Base-by-base conservation (phyloP, 495 filamentous ascomycete species). In the Gamarada debralockiae region DNA sequence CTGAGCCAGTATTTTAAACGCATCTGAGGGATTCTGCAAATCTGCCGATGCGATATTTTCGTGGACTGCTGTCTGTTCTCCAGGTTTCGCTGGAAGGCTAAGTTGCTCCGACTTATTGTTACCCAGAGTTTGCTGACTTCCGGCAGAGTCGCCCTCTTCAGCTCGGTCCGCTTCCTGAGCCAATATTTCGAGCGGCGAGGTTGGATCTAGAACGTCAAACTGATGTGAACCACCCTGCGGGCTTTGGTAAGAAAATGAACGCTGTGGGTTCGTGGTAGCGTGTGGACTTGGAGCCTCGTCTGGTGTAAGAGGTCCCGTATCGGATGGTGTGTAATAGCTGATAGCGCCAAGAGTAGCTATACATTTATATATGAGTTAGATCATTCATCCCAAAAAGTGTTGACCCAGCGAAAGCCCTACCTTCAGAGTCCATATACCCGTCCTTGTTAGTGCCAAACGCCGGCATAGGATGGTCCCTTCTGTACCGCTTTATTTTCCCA, bases 1-100 rank as follows among this genome's bases (percentile, higher is more conserved):
- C 56, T 70, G 66, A 23, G 71, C 70, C 29, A 76, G 59, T 43
- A 76, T 73, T 8, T 72, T 71, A 8, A 76, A 58, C 1, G 73
- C 73, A 60, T 76, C 73, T 4, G 68, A 70, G 5, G 71, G 70
- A 55, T 76, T 76, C 39, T 71, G 71, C 10, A 76, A 51, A 44
- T 71, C 68, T 15, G 64, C 63, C 43, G 69, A 69, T 34, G 65
- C 59, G 27, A 67, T 67, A 9, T 65, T 65, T 38, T 60, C 61
- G 8, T 53, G 57, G 3, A 57, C 45, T 14, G 29, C 23, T 33
- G 34, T 14, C 36, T 21, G 31, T 34, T 34, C 31, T 34, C 31
- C 31, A 34, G 31, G 31, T 34, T 34, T 34, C n/a, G 31, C 31
- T 34, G 31, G 31, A 8, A 34, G 31, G 31, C 31, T 34, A 34